Percentiles rank a stretch among this genome's conserved stretches.
Conservation (phyloP, 2,329 filamentous ascomycete species). For the Didymella sp. region DNA sequence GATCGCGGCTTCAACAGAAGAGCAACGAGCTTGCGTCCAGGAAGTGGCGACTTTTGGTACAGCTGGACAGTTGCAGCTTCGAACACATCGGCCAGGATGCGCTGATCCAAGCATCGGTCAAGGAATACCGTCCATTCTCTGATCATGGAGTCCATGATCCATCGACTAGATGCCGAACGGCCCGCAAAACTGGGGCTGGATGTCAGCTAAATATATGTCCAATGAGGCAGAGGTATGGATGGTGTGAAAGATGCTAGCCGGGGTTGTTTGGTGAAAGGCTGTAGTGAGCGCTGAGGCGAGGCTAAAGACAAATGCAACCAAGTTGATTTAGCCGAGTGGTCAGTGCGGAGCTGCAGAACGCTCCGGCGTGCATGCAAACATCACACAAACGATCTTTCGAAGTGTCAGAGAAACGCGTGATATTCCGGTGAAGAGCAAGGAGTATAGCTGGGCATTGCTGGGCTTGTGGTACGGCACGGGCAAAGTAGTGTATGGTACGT, state of each 20-base stretch:
- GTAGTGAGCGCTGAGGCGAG: conserved; percentile 4
- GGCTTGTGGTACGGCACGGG: conserved; percentile 1
- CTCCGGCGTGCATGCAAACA: neutral
- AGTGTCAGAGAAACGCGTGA: neutral
- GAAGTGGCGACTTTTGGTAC: conserved; percentile 43
- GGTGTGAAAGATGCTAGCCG: conserved; percentile 6
- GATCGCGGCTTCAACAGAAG: conserved; percentile 44
- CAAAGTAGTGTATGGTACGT: neutral
- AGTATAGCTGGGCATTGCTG: neutral
- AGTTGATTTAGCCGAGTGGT: conserved; percentile 15
- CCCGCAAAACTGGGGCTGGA: conserved; percentile 23
- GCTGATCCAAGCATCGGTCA: conserved; percentile 44
- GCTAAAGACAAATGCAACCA: conserved; percentile 3
- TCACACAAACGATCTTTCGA: neutral
- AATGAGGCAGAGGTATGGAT: conserved; percentile 30
- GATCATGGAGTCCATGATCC: conserved; percentile 45
- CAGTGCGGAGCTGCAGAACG: neutral
- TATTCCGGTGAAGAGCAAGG: neutral
- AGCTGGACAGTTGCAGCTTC: conserved; percentile 43
- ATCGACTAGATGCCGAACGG: conserved; percentile 27
- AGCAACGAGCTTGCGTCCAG: conserved; percentile 46
- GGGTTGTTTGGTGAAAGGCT: conserved; percentile 16
- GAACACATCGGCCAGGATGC: conserved; percentile 44
- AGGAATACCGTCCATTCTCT: conserved; percentile 47
- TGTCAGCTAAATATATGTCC: conserved; percentile 17